Base-by-base conservation (phyloP, 345 rosid species). In the Durio zibethinus region DNA sequence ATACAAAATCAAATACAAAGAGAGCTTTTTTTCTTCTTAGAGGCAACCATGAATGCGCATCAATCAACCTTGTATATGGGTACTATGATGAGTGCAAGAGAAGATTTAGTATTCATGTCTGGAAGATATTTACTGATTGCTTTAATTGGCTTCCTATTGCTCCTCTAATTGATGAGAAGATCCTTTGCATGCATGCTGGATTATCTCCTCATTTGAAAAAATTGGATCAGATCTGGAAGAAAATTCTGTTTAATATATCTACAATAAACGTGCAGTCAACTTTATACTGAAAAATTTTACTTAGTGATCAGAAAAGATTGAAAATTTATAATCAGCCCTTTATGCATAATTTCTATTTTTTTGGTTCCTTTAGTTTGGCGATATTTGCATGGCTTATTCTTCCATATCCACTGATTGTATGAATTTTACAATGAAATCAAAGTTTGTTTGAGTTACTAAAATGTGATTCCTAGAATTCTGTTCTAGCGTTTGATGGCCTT, bases 81-180 rank as follows among this genome's bases (percentile, higher is more conserved):
- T 84, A 84, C 80, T 86, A 86, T 4, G 87, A 86, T 4, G 89
- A 86, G 47, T 86, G 89, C 84, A 86, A 86, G 80, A 83, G 84
- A 5, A 82, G 89, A 45, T 86, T 82, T 82, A 86, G 82, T 2
- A 82, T 82, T 14, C 87, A 84, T 65, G 73, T 86, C 25, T 86
- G 89, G 89, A 84, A 80, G 84, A 21, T 33, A 14, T 86, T 86
- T 71, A 84, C 87, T 0, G 89, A 84, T 38, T 86, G 89, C 82
- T 86, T 86, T 82, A n/a, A n/a, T n/a, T n/a, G n/a, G n/a, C n/a
- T n/a, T n/a, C n/a, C n/a, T n/a, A n/a, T n/a, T n/a, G n/a, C n/a
- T n/a, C n/a, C n/a, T n/a, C n/a, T n/a, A n/a, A n/a, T n/a, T n/a
- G n/a, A n/a, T n/a, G n/a, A n/a, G n/a, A n/a, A n/a, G n/a, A n/a